A percentile compares a stretch with the other conserved stretches of the same genome.
Evolutionary conservation across 2,329 filamentous ascomycete genomes (phyloP).

Genomic region (Botryotinia narcissicola): DNA sequence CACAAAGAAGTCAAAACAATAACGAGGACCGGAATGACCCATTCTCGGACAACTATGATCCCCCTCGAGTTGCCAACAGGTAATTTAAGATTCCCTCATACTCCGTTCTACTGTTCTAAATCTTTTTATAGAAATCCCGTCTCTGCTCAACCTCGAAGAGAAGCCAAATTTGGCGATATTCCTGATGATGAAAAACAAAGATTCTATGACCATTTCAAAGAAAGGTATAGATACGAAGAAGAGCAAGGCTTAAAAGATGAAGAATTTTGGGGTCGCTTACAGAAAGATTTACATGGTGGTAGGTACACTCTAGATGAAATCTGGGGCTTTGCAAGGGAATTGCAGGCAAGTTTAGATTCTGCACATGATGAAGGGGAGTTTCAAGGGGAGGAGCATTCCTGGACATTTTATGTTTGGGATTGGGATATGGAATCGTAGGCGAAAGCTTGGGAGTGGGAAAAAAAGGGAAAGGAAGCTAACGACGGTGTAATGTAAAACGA

Average conservation of each 20-base stretch:
- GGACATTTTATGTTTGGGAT: slow-evolving; percentile 7
- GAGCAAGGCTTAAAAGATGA: background rate
- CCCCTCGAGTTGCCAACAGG: slow-evolving; percentile 7
- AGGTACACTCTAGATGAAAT: slow-evolving; percentile 31
- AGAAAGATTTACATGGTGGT: slow-evolving; percentile 20
- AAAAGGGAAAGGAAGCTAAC: background rate
- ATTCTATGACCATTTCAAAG: background rate
- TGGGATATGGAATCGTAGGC: background rate
- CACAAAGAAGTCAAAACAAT: slow-evolving; percentile 21
- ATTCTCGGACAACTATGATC: background rate
- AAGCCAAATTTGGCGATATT: background rate
- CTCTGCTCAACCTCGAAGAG: background rate
- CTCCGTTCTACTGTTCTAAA: slow-evolving; percentile 10
- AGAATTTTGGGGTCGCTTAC: slow-evolving; percentile 9
- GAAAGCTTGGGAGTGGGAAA: background rate
- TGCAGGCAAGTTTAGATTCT: slow-evolving; percentile 31
- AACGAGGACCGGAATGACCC: background rate
- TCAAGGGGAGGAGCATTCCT: background rate
- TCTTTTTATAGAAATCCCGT: background rate
- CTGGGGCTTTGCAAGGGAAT: slow-evolving; percentile 31
- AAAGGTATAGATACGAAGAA: background rate
- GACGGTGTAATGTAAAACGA: background rate
- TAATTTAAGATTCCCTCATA: slow-evolving; percentile 14
- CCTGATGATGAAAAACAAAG: background rate
- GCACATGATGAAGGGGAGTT: background rate